Conservation (phyloP, 2,329 filamentous ascomycete species). For the Colletotrichum sp. region DNA sequence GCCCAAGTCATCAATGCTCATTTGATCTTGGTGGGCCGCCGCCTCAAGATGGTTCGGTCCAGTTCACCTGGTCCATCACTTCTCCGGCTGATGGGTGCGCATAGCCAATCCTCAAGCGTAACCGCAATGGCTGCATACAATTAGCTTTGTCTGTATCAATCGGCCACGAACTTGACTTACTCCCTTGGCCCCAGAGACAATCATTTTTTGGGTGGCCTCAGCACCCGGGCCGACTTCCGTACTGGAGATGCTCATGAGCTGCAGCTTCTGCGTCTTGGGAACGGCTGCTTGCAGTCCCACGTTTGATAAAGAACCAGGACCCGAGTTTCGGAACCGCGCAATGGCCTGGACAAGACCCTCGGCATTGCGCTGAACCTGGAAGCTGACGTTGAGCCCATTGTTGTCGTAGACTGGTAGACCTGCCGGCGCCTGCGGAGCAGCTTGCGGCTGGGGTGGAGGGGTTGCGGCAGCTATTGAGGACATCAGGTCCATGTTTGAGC, state of each 20-base stretch:
- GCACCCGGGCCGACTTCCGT: conserved; percentile 76
- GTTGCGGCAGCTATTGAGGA: conserved; percentile 48
- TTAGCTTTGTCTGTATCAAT: not conserved
- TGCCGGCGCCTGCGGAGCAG: conserved; percentile 46
- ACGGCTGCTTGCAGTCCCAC: conserved; percentile 94
- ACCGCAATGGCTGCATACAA: conserved; percentile 71
- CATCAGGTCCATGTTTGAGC: conserved; percentile 55
- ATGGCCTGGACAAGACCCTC: conserved; percentile 81
- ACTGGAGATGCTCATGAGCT: conserved; percentile 88
- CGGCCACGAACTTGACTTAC: conserved; percentile 65
- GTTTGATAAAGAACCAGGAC: conserved; percentile 68
- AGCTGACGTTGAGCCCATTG: conserved; percentile 80
- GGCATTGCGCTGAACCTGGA: conserved; percentile 83
- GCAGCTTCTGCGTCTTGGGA: conserved; percentile 93
- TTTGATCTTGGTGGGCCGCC: not conserved
- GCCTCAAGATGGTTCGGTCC: conserved; percentile 76
- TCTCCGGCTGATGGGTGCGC: conserved; percentile 71
- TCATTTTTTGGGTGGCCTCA: conserved; percentile 91
- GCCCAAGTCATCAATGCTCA: not conserved
- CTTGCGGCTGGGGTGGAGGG: conserved; percentile 24
- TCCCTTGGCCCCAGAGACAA: conserved; percentile 82
- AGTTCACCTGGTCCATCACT: conserved; percentile 93
- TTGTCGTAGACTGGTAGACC: conserved; percentile 82
- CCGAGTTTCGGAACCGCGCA: conserved; percentile 84
- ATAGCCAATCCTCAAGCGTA: conserved; percentile 87